Conservation (phyloP, 179 eudicot species). For the Patellifolia procumbens region DNA sequence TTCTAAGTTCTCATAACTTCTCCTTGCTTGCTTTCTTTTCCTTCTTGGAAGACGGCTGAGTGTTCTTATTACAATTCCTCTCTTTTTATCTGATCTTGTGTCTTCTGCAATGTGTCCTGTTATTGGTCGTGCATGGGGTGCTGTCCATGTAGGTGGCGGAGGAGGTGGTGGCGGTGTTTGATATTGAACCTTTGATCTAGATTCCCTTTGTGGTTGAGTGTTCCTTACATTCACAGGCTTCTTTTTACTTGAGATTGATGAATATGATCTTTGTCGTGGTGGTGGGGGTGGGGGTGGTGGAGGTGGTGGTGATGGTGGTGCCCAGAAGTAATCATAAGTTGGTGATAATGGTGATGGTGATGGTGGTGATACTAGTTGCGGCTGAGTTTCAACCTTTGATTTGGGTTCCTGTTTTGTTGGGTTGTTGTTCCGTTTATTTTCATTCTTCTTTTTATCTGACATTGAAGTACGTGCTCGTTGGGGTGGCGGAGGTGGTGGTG, state of each 20-base stretch:
- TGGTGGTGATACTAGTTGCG: constrained; percentile 30
- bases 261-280: constrained; percentile 17
- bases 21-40: constrained; percentile 61
- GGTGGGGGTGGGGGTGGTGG: neutral
- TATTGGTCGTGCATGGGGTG: constrained; percentile 19
- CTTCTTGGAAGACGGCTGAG: constrained; percentile 54
- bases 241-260: constrained; percentile 22
- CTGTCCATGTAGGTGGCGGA: constrained; percentile 28
- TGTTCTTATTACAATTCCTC: constrained; percentile 54
- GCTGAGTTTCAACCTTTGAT: constrained; percentile 13
- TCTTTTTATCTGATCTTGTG: constrained; percentile 46
- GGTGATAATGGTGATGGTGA: too few relatives aligned
- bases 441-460: constrained; percentile 18
- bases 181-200: constrained; percentile 20
- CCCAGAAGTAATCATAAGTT: constrained; percentile 11
- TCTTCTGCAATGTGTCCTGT: constrained; percentile 14
- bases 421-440: constrained; percentile 1
- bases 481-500: constrained; percentile 23
- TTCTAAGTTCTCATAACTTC: constrained; percentile 61
- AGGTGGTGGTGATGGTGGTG: neutral
- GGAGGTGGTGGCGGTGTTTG: constrained; percentile 29
- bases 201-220: constrained; percentile 7
- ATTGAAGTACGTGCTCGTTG: constrained; percentile 21
- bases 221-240: constrained; percentile 22
- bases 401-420: constrained; percentile 8